Conservation (phyloP, 2,329 filamentous ascomycete genomes). For the Thielaviopsis ethacetica region DNA sequence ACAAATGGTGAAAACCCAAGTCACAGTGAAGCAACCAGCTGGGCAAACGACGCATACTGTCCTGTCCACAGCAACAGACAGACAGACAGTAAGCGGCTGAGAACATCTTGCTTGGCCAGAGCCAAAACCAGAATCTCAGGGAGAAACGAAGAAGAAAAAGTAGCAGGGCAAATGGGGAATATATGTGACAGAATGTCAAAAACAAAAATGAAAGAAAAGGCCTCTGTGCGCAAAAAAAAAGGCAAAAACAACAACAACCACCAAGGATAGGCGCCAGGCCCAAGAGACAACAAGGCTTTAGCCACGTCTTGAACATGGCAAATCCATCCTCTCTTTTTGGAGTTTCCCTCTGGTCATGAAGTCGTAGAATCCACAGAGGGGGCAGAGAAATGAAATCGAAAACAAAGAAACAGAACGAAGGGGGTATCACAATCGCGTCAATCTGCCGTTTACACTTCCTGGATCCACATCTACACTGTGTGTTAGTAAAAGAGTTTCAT, state of each 20-base stretch:
- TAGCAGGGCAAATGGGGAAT: neutral
- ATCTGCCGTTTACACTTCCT: conserved; percentile 23
- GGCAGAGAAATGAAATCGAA: neutral
- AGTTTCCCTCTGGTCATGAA: neutral
- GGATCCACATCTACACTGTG: conserved; percentile 29
- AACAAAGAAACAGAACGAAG: conserved; percentile 1
- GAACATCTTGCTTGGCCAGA: too few relatives aligned
- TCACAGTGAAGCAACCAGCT: too few relatives aligned
- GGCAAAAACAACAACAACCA: neutral
- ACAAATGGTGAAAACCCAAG: neutral
- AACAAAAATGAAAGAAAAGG: neutral
- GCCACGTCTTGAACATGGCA: neutral
- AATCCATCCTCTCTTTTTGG: neutral
- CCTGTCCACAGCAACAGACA: too few relatives aligned
- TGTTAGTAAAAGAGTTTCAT: conserved; percentile 18
- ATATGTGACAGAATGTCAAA: neutral
- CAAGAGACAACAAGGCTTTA: neutral
- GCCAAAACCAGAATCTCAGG: too few relatives aligned
- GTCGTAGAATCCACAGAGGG: neutral
- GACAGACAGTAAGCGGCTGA: too few relatives aligned
- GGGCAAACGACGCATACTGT: too few relatives aligned
- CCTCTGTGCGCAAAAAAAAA: conserved; percentile 1
- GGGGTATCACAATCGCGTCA: neutral
- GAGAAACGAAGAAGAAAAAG: neutral
- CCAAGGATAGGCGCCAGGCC: neutral